phyloP scores from a whole-genome alignment of 352 stramenopile species.

The Phytophthora fragariaefolia region DNA sequence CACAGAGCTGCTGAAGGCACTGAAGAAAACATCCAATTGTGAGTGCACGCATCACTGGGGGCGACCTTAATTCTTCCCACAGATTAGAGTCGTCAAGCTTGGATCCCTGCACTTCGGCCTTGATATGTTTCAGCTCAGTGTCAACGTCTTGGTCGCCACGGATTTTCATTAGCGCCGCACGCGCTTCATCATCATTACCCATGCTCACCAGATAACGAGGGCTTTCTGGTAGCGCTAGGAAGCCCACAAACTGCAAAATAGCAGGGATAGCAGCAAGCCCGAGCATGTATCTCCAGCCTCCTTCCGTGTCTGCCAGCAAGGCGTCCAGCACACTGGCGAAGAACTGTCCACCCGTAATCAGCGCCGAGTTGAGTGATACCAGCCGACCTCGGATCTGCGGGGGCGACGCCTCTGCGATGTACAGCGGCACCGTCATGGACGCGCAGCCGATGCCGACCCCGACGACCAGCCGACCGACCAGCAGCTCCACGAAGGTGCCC shows the following conservation, averaged over 20 bases:
- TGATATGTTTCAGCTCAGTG: constrained; percentile 62
- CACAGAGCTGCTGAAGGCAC: constrained; percentile 66
- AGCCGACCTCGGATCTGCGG: constrained; percentile 66
- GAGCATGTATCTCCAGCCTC: constrained; percentile 86
- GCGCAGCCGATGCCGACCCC: constrained; percentile 73
- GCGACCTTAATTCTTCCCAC: constrained; percentile 42
- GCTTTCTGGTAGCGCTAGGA: constrained; percentile 72
- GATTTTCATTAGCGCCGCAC: constrained; percentile 54
- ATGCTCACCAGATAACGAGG: constrained; percentile 65
- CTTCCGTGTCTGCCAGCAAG: constrained; percentile 50
- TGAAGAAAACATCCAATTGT: constrained; percentile 54
- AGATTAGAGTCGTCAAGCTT: constrained; percentile 36
- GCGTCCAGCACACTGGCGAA: constrained; percentile 75
- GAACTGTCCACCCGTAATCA: constrained; percentile 81
- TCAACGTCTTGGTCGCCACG: constrained; percentile 60
- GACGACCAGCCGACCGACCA: constrained; percentile 67
- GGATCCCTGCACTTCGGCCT: constrained; percentile 49
- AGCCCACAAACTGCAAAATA: constrained; percentile 69
- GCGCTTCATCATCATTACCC: constrained; percentile 51
- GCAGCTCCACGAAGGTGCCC: constrained; percentile 52
- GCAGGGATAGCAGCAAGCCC: constrained; percentile 72
- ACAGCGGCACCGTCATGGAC: constrained; percentile 81
- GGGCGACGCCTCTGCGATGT: constrained; percentile 79
- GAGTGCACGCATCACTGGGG: constrained; percentile 41
- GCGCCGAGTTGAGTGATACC: constrained; percentile 80